A percentile compares a stretch with the other conserved stretches of the same genome.
Evolutionary conservation across 1,284 basidiomycete genomes (phyloP).

Genomic region (Cutaneotrichosporon curvatum): DNA sequence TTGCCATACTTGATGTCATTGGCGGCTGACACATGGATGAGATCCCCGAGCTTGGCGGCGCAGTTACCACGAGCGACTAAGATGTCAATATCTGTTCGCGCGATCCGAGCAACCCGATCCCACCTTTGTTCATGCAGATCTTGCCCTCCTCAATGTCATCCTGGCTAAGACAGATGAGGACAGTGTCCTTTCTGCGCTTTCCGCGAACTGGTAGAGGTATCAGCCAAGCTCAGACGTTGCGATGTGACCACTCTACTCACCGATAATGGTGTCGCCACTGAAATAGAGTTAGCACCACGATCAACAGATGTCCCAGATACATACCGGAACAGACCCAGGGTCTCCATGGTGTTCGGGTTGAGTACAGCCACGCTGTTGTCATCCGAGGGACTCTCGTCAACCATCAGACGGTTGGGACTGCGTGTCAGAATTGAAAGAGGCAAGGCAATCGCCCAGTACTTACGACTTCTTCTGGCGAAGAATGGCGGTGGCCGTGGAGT

Average conservation of each 20-base stretch:
- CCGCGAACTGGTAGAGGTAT: slow-evolving; percentile 53
- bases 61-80: slow-evolving; percentile 93
- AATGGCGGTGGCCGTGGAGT: slow-evolving; percentile 75
- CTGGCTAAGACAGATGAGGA: slow-evolving; percentile 88
- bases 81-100: slow-evolving; percentile 1
- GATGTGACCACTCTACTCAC: slow-evolving; percentile 8
- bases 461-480: slow-evolving; percentile 93
- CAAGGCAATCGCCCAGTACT: slow-evolving; percentile 41
- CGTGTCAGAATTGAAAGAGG: slow-evolving; percentile 9
- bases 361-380: slow-evolving; percentile 87
- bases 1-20: slow-evolving; percentile 99
- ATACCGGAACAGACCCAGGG: slow-evolving; percentile 84
- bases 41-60: slow-evolving; percentile 93
- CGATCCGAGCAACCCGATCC: slow-evolving; percentile 4
- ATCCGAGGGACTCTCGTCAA: slow-evolving; percentile 83
- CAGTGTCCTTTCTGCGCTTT: slow-evolving; percentile 92
- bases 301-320: slow-evolving; percentile 18
- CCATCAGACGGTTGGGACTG: slow-evolving; percentile 89
- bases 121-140: slow-evolving; percentile 92
- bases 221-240: not conserved
- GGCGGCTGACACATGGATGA: slow-evolving; percentile 91
- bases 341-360: slow-evolving; percentile 95
- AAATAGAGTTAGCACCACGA: not conserved
- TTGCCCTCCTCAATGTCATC: slow-evolving; percentile 97
- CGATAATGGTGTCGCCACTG: slow-evolving; percentile 42